phyloP scores from a whole-genome alignment of 441 rosid species.

The Theobroma grandiflorum region DNA sequence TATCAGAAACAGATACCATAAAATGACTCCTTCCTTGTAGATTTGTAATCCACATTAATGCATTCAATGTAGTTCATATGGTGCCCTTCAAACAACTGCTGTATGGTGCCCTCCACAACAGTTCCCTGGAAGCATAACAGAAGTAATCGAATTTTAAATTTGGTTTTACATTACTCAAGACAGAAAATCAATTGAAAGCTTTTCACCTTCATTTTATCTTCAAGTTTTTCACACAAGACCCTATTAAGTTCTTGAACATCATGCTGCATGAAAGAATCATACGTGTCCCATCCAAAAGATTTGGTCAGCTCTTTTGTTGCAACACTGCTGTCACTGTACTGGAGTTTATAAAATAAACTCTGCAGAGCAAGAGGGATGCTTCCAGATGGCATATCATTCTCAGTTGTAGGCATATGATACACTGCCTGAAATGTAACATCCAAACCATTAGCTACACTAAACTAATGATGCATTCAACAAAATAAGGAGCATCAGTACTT shows the following conservation, averaged over 20 bases:
- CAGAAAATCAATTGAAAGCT: not conserved
- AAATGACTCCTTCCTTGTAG: conserved; percentile 60
- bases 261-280: conserved; percentile 58
- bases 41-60: conserved; percentile 57
- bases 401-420: conserved; percentile 60
- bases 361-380: conserved; percentile 60
- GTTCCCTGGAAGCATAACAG: conserved; percentile 43
- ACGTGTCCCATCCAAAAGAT: conserved; percentile 61
- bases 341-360: conserved; percentile 61
- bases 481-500: conserved; percentile 22
- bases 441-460: not conserved
- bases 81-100: conserved; percentile 56
- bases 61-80: conserved; percentile 59
- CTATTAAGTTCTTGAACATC: conserved; percentile 62
- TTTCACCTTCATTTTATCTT: conserved; percentile 61
- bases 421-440: conserved; percentile 47
- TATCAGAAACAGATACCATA: conserved; percentile 43
- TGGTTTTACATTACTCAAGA: conserved; percentile 13
- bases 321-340: conserved; percentile 52
- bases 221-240: conserved; percentile 58
- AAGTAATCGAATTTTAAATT: conserved; percentile 14
- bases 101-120: conserved; percentile 61
- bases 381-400: conserved; percentile 58
- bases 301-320: conserved; percentile 56
- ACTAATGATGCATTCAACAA: not conserved